Evolutionary conservation across 2,329 filamentous ascomycete species (phyloP).

Genomic region (Cytospora paraplurivora): DNA sequence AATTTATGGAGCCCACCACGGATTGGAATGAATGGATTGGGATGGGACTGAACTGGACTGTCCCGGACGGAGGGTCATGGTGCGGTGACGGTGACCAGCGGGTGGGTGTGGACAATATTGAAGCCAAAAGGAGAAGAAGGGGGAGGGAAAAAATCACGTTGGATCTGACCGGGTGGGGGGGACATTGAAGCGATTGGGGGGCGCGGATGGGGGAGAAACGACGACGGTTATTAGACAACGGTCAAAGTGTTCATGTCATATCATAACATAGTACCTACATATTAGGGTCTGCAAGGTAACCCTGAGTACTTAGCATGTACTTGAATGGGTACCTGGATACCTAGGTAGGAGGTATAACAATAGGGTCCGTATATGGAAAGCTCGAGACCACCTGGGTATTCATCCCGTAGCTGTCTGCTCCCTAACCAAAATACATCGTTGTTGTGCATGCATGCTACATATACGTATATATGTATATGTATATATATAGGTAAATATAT

Average conservation of each 20-base stretch:
- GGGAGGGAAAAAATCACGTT: conserved; percentile 21
- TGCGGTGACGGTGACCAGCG: conserved; percentile 11
- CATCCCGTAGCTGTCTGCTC: no score
- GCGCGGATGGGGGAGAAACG: conserved; percentile 8
- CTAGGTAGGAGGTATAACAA: neutral
- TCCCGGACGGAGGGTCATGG: conserved; percentile 1
- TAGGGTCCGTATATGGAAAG: no score
- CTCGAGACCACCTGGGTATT: no score
- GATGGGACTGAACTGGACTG: conserved; percentile 6
- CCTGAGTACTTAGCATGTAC: neutral
- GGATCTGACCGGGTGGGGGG: conserved; percentile 9
- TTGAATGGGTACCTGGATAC: neutral
- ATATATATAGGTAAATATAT: no score
- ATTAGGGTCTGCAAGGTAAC: neutral
- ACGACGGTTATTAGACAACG: no score
- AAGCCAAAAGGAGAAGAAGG: conserved; percentile 19
- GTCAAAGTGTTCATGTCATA: no score
- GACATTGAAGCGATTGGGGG: conserved; percentile 4
- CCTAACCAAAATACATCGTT: no score
- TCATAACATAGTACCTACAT: no score
- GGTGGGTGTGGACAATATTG: conserved; percentile 17
- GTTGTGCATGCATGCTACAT: no score
- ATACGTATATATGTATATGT: no score
- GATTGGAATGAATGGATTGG: conserved; percentile 24
- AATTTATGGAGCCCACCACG: conserved; percentile 23